Evolutionary conservation across 169 alveolate species (phyloP), one percentile per base, ranked within the genome.

Genomic region (Hammondia hammondi): DNA sequence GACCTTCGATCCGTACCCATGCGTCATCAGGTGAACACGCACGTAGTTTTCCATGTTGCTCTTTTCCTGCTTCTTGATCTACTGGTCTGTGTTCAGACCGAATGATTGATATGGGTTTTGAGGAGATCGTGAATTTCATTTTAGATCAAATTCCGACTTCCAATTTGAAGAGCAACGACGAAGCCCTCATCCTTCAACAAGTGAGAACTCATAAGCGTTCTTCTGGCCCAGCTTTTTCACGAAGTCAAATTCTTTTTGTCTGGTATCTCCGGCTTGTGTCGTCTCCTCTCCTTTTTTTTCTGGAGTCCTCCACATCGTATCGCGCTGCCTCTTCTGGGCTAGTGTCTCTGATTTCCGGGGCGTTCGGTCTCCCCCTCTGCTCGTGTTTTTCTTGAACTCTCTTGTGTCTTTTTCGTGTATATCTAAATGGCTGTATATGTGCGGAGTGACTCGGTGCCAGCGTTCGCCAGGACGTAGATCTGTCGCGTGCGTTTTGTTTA

Each of bases 41-140:
- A 17, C 2, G 12, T 67, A 4, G 77, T 67, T 67, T 21, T 57
- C 24, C 24, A 21, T 57, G n/a, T 67, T 67, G 77, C n/a, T 7
- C n/a, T 27, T 52, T 7, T 52, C 24, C 61, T 7, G 10, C 0
- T 0, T 52, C 61, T 7, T 14, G 61, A 52, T 52, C 5, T 10
- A 52, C 19, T 72, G 45, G 87, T 27, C 32, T 67, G 70, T 19
- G 70, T 12, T 29, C 67, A 77, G 91, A 82, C 39, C 97, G 98
- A 94, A 98, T 99, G 99, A 97, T 99, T 87, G 99, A 99, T 95
- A 96, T 98, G 98, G 99, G 99, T 52, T 98, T 99, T 96, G 99
- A 99, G 95, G 99, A 98, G 45, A 97, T 98, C 85, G 99, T 99
- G 7, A 98, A 98, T 90, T 97, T 96, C 57, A 99, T 99, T 48